A percentile compares a stretch with the other conserved stretches of the same genome.
phyloP scores from a whole-genome alignment of 2,329 filamentous ascomycete genomes.

The Aureobasidium pullulans region DNA sequence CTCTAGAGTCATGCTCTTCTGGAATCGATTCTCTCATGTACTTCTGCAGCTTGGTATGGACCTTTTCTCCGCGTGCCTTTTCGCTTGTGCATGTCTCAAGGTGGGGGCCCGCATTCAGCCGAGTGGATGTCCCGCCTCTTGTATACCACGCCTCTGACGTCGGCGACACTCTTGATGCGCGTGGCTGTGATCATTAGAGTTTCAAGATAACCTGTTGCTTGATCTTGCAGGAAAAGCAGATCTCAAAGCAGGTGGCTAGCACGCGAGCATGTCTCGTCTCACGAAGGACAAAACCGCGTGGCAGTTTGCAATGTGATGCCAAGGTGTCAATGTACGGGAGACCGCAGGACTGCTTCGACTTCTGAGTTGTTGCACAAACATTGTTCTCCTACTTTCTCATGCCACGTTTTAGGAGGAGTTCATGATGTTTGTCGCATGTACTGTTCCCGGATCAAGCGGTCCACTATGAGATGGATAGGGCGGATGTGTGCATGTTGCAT shows the following conservation, averaged over 20 bases:
- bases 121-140: neutral
- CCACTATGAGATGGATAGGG: neutral
- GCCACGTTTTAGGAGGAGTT: neutral
- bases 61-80: neutral
- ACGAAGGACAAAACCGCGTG: neutral
- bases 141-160: slow-evolving; percentile 9
- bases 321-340: neutral
- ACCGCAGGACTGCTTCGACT: neutral
- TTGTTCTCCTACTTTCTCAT: neutral
- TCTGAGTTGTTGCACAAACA: neutral
- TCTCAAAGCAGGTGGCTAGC: neutral
- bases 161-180: neutral
- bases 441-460: neutral
- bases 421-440: neutral
- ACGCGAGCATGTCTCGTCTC: neutral
- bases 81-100: neutral
- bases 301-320: neutral
- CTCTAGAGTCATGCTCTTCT: no score
- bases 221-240: neutral
- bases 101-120: slow-evolving; percentile 4
- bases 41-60: neutral
- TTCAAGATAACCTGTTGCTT: neutral
- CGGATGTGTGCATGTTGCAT: neutral
- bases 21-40: no score
- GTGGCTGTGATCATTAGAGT: neutral